Evolutionary conservation across 257 asterid species (phyloP), one percentile per base, ranked within the genome.

Genomic region (Solanum sitiens): DNA sequence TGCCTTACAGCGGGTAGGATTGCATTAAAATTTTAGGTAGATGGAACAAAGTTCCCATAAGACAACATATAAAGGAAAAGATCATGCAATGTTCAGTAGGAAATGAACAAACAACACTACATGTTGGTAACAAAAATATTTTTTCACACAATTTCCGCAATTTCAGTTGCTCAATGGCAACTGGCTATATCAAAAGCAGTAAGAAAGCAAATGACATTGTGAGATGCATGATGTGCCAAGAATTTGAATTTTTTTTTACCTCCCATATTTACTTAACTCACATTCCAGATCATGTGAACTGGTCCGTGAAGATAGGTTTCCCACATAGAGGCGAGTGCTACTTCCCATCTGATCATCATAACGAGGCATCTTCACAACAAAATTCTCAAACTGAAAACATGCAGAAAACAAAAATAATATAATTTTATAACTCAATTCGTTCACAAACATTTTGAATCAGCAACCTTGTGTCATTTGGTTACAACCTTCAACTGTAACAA

Each of bases 281-380:
- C 92, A 94, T 92, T 96, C 99, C 95, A 97, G 86, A 91, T 97
- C 99, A 87, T 98, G 93, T 5, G 98, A 88, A 77, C 99, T 96
- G 72, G 98, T 97, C 88, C 99, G 91, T 10, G 99, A 97, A 53
- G 99, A 96, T 92, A 97, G 89, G 91, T 95, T 98, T 14, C 99
- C 99, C 76, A 96, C 99, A 88, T 97, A 97, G 85, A 97, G 99
- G 85, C 99, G 98, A 82, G 99, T 93, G 40, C 92, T 90, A 47
- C 89, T 89, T 67, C 98, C 94, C 86, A 93, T 89, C 23, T 98
- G 94, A 91, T 97, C 99, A 73, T 95, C 98, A 16, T 95, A 70
- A 70, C 21, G 15, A 70, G 76, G 39, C 39, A 35, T 35, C 39
- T 35, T 35, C 40, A 30, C 12, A 40, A 7, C 76, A 70, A 70